Evolutionary conservation across 805 yeast species (phyloP), one percentile per base, ranked within the genome.

Genomic region (Saccharomycopsis lassenensis): DNA sequence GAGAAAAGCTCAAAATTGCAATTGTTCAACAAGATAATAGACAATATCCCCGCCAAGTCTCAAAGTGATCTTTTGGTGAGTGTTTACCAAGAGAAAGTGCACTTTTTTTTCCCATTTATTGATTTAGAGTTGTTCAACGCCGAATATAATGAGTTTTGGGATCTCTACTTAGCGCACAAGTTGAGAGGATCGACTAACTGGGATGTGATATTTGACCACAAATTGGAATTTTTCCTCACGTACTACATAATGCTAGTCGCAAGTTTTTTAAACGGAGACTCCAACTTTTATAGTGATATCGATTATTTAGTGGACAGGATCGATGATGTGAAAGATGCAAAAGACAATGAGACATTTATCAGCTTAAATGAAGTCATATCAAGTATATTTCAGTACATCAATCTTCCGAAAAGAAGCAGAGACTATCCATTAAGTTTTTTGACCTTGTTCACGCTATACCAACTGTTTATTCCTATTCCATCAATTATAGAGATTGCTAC

Each of bases 401-500:
- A 22, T 8, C 33, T 37, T 71, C 41, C 62, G 60, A 49, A 68
- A 61, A 47, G 71, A 62, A 53, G 78, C 69, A 2, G 65, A 62
- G 69, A 65, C 11, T 56, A 40, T 45, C 57, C 51, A 2, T 52
- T 63, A 39, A 65, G 57, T 50, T 56, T 62, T 28, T 55, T 65
- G 25, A 61, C 62, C 33, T 71, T 67, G 24, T 70, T 61, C 48
- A 74, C 69, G 12, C 58, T 65, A 33, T 61, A 63, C 35, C 75
- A 63, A 48, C 70, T 69, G 21, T 67, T 70, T 7, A 61, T 69
- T 20, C 79, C 72, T 28, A 72, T 69, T 45, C 78, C 69, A 24
- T 69, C 71, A 26, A 62, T 69, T 19, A 66, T 67, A 61, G 75
- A 62, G 36, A 66, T 71, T 62, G 67, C 77, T 1, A 66, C 65